A percentile compares a stretch with the other conserved stretches of the same genome.
Evolutionary conservation across 2,329 filamentous ascomycete genomes (phyloP).

Genomic region (Penicillium sp.): DNA sequence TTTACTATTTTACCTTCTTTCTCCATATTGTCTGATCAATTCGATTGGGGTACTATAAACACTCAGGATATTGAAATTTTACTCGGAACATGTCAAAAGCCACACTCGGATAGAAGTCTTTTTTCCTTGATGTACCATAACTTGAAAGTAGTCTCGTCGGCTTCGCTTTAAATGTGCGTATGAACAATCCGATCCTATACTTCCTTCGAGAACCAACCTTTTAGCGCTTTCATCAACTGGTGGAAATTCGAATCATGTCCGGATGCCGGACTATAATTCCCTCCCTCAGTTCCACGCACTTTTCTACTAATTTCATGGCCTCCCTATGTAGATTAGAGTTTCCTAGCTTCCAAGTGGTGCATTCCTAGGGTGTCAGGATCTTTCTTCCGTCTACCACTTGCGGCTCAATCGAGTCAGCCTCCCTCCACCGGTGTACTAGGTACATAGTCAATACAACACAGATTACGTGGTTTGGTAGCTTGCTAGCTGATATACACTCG

Average conservation of each 20-base stretch:
- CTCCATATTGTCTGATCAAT: neutral
- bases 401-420: neutral
- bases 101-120: neutral
- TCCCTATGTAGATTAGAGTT: neutral
- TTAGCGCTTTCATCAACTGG: neutral
- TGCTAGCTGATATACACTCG: neutral
- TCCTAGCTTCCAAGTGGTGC: neutral
- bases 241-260: neutral
- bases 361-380: neutral
- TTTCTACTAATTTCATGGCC: neutral
- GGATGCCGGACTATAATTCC: neutral
- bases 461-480: neutral
- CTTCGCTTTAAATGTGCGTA: neutral
- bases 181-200: neutral
- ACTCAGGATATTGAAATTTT: neutral
- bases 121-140: neutral
- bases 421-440: too few relatives aligned
- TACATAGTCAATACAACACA: neutral
- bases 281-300: neutral
- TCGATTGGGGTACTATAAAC: neutral
- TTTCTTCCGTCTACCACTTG: neutral
- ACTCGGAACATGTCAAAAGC: neutral
- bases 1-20: slow-evolving; percentile 1
- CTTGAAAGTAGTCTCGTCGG: neutral
- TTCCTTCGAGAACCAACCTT: neutral